Percentiles rank a stretch among this genome's conserved stretches.
These are phyloP conservation scores for Fusarium humuli DNA, from an alignment of 2,329 filamentous ascomycete genomes.

Conservation along the genomic window DNA sequence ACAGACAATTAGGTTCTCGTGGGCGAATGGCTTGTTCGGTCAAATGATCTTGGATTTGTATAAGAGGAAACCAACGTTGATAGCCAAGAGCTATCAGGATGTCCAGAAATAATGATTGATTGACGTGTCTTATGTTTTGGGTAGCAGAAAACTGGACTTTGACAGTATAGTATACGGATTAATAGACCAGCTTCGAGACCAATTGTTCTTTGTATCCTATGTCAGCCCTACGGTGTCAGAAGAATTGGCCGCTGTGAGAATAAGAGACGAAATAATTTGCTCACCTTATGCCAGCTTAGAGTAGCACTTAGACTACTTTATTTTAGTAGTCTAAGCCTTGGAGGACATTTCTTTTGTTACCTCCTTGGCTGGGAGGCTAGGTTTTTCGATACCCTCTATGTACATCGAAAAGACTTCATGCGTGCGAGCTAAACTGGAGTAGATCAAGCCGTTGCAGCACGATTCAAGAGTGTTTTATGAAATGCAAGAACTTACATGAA, in stretches of 20 bases:
- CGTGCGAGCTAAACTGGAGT: no score
- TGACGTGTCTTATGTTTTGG: neutral
- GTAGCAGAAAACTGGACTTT: neutral
- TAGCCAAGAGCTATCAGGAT: conserved; percentile 62
- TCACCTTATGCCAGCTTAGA: neutral
- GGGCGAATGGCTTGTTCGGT: conserved; percentile 90
- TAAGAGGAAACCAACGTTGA: conserved; percentile 76
- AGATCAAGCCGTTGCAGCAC: no score
- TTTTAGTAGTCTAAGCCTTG: no score
- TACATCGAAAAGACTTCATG: no score
- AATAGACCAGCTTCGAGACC: neutral
- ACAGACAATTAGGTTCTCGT: conserved; percentile 76
- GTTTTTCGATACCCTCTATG: no score
- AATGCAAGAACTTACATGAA: no score
- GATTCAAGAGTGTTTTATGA: no score
- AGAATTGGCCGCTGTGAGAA: no score
- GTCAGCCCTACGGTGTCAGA: neutral
- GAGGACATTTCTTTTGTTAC: no score
- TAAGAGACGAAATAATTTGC: no score
- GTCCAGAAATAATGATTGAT: neutral
- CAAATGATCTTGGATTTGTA: conserved; percentile 83
- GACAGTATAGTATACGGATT: neutral
- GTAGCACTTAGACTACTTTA: neutral
- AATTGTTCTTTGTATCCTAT: neutral
- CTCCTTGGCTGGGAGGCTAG: no score